These are phyloP conservation scores for Chytridium lagenaria DNA, from an alignment of 371 early-diverging fungal genomes.

Conservation along the genomic window DNA sequence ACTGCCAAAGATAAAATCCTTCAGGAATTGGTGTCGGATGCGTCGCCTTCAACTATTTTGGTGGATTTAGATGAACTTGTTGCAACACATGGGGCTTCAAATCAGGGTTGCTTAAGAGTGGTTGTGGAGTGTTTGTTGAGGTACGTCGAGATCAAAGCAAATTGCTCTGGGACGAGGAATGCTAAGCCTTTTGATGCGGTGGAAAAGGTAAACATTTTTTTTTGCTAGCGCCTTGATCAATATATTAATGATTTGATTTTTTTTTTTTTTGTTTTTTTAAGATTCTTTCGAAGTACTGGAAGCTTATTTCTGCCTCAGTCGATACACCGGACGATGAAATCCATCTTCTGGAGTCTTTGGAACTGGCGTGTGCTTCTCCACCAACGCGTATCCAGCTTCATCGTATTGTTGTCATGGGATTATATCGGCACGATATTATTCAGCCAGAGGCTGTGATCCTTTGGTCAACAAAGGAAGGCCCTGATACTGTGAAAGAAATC, in stretches of 20 bases:
- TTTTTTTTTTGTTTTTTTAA: too few relatives aligned
- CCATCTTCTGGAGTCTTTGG: neutral
- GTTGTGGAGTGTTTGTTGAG: slow-evolving; percentile 5
- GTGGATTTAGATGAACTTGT: slow-evolving; percentile 12
- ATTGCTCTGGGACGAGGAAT: neutral
- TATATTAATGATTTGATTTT: too few relatives aligned
- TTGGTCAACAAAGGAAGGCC: slow-evolving; percentile 10
- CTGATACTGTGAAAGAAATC: neutral
- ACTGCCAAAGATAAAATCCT: neutral
- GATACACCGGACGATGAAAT: slow-evolving; percentile 17
- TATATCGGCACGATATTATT: slow-evolving; percentile 17
- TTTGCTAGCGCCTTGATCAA: too few relatives aligned
- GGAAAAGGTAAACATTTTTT: neutral
- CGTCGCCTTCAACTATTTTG: slow-evolving; percentile 1
- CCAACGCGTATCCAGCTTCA: neutral
- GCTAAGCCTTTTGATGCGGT: neutral
- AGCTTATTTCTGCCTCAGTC: slow-evolving; percentile 18
- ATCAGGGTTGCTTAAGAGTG: neutral
- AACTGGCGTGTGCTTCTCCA: neutral
- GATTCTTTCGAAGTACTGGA: slow-evolving; percentile 17
- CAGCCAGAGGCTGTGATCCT: slow-evolving; percentile 11
- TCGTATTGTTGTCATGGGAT: slow-evolving; percentile 9
- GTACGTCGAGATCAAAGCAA: slow-evolving; percentile 7
- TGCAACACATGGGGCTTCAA: neutral
- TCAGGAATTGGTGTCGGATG: slow-evolving; percentile 20